Base-by-base conservation (phyloP, 108 stramenopile genomes). In the Seminavis robusta region DNA sequence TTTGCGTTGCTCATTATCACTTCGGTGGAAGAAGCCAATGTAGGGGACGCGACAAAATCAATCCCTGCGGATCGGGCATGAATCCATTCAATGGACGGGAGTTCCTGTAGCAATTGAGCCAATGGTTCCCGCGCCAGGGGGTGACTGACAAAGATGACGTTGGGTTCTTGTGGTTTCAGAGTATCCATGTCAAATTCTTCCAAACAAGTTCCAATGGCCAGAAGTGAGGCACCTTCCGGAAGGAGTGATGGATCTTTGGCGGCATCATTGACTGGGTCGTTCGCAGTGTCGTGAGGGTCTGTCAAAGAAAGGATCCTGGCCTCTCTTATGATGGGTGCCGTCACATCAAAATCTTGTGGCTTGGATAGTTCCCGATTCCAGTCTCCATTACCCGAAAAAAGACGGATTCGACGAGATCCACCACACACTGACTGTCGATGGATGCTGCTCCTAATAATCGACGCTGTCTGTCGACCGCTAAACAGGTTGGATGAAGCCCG, bases 1-100 rank as follows among this genome's bases (percentile, higher is more conserved):
- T 86, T 86, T 32, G 97, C 94, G 42, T 97, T 97, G 26, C 94
- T 97, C 30, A 97, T 49, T 17, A 41, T 34, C 0, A 88, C 59
- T 26, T 63, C 60, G 24, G 52, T 7, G 9, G 29, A 13, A 7
- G 56, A 29, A 4, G 62, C 40, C 19, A 92, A 52, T 4, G 58
- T 71, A 0, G 77, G 54, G 5, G 77, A 79, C 30, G 65, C 63
- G n/a, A 87, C 52, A 37, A 81, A 69, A 47, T 93, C 92, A 34
- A 93, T 69, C 1, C 92, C 92, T 5, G 92, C 92, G n/a, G 79
- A 79, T 11, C 92, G 81, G 21, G 76, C 57, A 41, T 93, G 92
- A 7, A 93, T 65, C 92, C 92, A 93, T 59, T 90, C 71, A 16
- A 90, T 58, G 27, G 67, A 58, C 16, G 83, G 76, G 44, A 80